These are phyloP conservation scores for Pseudogymnoascus sp. DNA, from an alignment of 2,329 filamentous ascomycete genomes.

Conservation along the genomic window DNA sequence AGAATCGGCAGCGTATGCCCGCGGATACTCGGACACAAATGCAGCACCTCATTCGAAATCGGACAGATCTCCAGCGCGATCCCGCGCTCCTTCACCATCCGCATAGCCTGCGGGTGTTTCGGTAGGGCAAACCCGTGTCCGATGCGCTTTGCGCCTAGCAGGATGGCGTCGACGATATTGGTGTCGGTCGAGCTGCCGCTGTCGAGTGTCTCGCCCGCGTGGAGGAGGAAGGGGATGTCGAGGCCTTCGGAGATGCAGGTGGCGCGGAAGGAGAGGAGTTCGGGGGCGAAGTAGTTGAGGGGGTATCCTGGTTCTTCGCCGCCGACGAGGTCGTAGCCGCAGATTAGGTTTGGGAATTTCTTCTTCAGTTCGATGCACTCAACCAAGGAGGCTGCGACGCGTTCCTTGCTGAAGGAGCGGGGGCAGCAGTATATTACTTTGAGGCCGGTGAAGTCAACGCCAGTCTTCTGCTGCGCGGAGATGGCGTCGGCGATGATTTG, in stretches of 20 bases:
- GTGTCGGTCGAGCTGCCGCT: conserved; percentile 55
- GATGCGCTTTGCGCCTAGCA: conserved; percentile 59
- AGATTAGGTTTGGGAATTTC: conserved; percentile 50
- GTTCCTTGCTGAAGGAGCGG: conserved; percentile 43
- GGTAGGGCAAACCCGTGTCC: conserved; percentile 66
- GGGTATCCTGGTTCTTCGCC: conserved; percentile 54
- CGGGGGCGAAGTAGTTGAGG: conserved; percentile 44
- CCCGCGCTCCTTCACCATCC: conserved; percentile 52
- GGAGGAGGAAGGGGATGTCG: conserved; percentile 65
- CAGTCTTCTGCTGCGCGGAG: conserved; percentile 32
- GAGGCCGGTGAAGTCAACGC: conserved; percentile 49
- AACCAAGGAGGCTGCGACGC: conserved; percentile 45
- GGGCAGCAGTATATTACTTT: conserved; percentile 68
- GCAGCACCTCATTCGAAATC: conserved; percentile 68
- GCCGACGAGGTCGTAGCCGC: conserved; percentile 63
- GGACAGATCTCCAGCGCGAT: conserved; percentile 71
- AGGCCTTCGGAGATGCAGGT: conserved; percentile 40
- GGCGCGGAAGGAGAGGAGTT: conserved; percentile 49
- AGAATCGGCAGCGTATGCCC: conserved; percentile 61
- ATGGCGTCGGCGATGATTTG: conserved; percentile 49
- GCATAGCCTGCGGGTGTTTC: conserved; percentile 58
- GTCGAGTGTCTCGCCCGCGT: conserved; percentile 68
- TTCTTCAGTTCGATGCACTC: conserved; percentile 56
- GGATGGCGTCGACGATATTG: conserved; percentile 61
- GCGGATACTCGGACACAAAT: conserved; percentile 55